A percentile compares a stretch with the other conserved stretches of the same genome.
These are phyloP conservation scores for Tetracladium maxilliforme DNA, from an alignment of 2,329 filamentous ascomycete species.

Conservation along the genomic window DNA sequence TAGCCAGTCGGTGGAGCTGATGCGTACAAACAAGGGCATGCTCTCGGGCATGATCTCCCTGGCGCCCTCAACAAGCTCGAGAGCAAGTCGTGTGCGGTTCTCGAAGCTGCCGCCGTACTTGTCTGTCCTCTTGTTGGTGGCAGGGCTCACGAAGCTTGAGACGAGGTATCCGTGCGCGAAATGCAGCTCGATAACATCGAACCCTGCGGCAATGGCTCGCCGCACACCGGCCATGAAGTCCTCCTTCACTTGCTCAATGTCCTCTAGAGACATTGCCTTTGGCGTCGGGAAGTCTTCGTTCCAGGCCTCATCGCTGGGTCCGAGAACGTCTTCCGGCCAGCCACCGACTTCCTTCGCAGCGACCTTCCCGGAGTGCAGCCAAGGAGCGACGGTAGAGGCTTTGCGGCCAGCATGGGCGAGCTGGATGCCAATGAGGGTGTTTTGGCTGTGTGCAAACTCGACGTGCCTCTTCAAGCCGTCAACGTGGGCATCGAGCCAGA, in stretches of 20 bases:
- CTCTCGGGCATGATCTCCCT: constrained; percentile 45
- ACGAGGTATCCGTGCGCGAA: constrained; percentile 67
- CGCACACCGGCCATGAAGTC: constrained; percentile 41
- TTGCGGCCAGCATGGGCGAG: constrained; percentile 16
- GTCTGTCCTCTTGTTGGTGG: constrained; percentile 54
- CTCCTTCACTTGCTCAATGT: constrained; percentile 48
- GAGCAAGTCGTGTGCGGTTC: constrained; percentile 52
- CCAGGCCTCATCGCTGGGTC: constrained; percentile 38
- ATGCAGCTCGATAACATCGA: constrained; percentile 64
- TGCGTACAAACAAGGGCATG: constrained; percentile 58
- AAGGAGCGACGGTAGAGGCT: constrained; percentile 8
- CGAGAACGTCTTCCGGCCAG: constrained; percentile 38
- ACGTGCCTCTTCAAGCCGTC: constrained; percentile 13
- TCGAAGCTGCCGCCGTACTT: constrained; percentile 55
- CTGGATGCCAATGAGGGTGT: constrained; percentile 14
- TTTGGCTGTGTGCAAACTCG: constrained; percentile 14
- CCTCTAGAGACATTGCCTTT: constrained; percentile 48
- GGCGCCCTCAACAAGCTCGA: constrained; percentile 51
- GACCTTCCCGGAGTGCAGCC: constrained; percentile 31
- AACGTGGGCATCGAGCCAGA: constrained; percentile 19
- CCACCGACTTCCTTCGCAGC: constrained; percentile 33
- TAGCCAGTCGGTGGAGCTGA: constrained; percentile 64
- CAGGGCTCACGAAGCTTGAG: constrained; percentile 53
- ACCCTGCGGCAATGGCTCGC: constrained; percentile 47
- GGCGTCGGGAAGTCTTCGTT: constrained; percentile 39